Percentiles rank a stretch among this genome's conserved stretches.
phyloP scores from a whole-genome alignment of 2,329 filamentous ascomycete species.

The Neofusicoccum sp. region DNA sequence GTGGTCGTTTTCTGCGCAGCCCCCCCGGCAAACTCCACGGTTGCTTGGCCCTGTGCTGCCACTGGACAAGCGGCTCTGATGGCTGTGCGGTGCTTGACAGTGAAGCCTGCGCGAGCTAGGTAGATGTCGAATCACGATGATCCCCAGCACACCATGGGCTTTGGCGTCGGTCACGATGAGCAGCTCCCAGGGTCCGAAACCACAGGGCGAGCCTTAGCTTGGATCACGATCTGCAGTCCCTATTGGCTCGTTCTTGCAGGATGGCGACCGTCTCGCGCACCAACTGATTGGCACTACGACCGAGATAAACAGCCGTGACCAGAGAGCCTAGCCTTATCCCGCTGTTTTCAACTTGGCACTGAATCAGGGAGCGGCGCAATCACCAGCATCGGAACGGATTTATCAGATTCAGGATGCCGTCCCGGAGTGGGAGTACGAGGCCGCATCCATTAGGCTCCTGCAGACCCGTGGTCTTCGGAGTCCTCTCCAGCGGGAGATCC shows the following conservation, averaged over 20 bases:
- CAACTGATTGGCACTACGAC: constrained; percentile 1
- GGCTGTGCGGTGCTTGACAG: neutral
- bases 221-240: neutral
- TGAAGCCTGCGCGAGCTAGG: neutral
- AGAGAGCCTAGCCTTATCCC: neutral
- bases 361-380: constrained; percentile 8
- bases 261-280: neutral
- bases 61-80: neutral
- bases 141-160: constrained; percentile 4
- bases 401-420: neutral
- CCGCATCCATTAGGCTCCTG: no score
- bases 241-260: neutral
- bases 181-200: constrained; percentile 2
- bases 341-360: neutral
- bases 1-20: neutral
- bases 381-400: neutral
- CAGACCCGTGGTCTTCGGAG: neutral
- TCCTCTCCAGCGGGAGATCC: constrained; percentile 1
- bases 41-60: neutral
- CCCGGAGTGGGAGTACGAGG: neutral
- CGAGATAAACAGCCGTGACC: constrained; percentile 11
- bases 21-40: neutral
- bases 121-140: constrained; percentile 5
- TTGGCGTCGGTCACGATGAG: neutral
- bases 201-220: constrained; percentile 2